Base-by-base conservation (phyloP, 202 grass and related monocot genomes). In the Setaria italica region DNA sequence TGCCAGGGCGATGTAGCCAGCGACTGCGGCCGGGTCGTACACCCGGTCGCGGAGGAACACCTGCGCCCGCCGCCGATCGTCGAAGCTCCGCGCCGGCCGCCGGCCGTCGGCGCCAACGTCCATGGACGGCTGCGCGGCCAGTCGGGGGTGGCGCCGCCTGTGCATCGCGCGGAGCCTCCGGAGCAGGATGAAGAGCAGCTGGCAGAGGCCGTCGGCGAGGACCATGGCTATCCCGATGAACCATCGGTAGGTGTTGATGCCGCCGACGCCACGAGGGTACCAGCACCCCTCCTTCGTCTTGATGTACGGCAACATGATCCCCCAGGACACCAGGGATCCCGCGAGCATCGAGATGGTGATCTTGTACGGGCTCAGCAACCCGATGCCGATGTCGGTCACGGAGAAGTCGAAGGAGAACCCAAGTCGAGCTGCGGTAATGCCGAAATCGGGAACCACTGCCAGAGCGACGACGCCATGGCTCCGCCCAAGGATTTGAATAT, bases 321-420 rank as follows among this genome's bases (percentile, higher is more conserved):
- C 83, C 80, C 84, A 89, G 3, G 90, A 86, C 25, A 81, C 3
- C 11, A 92, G 11, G n/a, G 86, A 85, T 0, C 86, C 90, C 0
- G 51, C 21, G 2, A 92, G 50, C 71, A 92, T 60, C 5, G 90
- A 89, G 16, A 89, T 7, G 65, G 84, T 86, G 37, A 83, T 80
- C 33, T 79, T 85, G 66, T 75, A 76, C 54, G 78, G 86, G 78
- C 82, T 86, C 41, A 91, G 55, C 79, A 91, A 72, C 30, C 90
- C 86, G 6, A 91, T 48, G 55, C 90, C 79, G 59, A 92, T 51
- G 67, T 86, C 83, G 14, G 84, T 51, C 63, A 82, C 67, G 11
- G 90, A 92, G 84, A 92, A 91, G 63, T 89, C 70, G 53, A 87
- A 92, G 60, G 33, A 89, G 72, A 92, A 87, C 37, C 74, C 85